These are phyloP conservation scores for Raphanus raphanistrum DNA, from an alignment of 345 rosid species.

Conservation along the genomic window DNA sequence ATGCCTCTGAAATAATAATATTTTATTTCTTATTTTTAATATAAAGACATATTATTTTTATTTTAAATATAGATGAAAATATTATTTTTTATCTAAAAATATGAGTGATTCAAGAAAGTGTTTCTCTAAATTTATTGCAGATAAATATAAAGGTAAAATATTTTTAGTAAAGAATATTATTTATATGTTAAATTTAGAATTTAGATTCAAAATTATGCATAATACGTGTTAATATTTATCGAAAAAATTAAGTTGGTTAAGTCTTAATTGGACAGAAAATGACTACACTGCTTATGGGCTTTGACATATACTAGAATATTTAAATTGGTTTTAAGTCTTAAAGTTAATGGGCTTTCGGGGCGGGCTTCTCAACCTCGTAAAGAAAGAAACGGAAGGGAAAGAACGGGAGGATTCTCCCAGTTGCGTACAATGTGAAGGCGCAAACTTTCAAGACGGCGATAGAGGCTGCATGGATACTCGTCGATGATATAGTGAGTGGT, in stretches of 20 bases:
- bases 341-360: too few species aligned
- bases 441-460: neutral
- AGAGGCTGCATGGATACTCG: neutral
- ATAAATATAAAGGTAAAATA: neutral
- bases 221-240: neutral
- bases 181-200: neutral
- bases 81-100: too few species aligned
- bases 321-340: too few species aligned
- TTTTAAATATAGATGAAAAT: neutral
- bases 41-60: too few species aligned
- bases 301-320: too few species aligned
- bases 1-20: too few species aligned
- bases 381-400: too few species aligned
- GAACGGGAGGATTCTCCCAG: too few species aligned
- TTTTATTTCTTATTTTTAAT: too few species aligned
- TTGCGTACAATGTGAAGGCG: neutral
- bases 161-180: too few species aligned
- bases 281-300: neutral
- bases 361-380: too few species aligned
- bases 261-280: neutral
- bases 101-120: neutral
- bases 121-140: neutral
- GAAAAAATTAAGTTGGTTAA: neutral
- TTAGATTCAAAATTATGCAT: neutral
- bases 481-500: slow-evolving; percentile 82